Percentiles rank a stretch among this genome's conserved stretches.
phyloP scores from a whole-genome alignment of 2,329 filamentous ascomycete genomes.

The Pseudogymnoascus sp. region DNA sequence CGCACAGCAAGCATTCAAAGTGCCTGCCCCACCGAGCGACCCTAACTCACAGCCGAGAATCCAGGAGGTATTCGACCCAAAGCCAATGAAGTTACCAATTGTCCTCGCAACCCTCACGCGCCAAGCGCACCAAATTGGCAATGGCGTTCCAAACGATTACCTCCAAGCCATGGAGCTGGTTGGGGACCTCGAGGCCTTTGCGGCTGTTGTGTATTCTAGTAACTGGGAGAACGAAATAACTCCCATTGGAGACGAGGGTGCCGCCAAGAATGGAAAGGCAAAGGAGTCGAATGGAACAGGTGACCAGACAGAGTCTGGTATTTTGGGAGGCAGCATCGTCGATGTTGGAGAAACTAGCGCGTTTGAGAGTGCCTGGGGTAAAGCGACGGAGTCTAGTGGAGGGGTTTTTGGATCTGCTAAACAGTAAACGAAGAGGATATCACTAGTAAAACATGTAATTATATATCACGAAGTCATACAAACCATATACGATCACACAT shows the following conservation, averaged over 20 bases:
- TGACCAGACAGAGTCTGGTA: conserved; percentile 10
- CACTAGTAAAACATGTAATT: conserved; percentile 6
- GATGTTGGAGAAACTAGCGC: conserved; percentile 41
- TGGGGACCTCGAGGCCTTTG: conserved; percentile 70
- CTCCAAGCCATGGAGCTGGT: conserved; percentile 68
- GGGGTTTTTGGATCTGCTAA: neutral
- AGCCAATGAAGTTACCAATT: conserved; percentile 68
- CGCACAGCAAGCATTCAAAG: conserved; percentile 68
- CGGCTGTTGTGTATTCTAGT: conserved; percentile 78
- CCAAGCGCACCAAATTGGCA: conserved; percentile 83
- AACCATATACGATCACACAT: neutral
- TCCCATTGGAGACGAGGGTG: conserved; percentile 17
- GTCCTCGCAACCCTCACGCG: conserved; percentile 82
- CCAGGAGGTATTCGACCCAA: conserved; percentile 43
- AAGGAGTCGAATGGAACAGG: conserved; percentile 14
- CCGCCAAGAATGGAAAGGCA: conserved; percentile 11
- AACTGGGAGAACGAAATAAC: conserved; percentile 66
- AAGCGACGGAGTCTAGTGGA: conserved; percentile 37
- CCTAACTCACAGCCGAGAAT: conserved; percentile 28
- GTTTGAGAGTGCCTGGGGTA: conserved; percentile 64
- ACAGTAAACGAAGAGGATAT: neutral
- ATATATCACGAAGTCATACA: conserved; percentile 1
- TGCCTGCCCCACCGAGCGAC: conserved; percentile 31
- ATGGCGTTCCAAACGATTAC: conserved; percentile 64
- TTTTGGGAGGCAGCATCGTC: conserved; percentile 42